These are phyloP conservation scores for Entomortierella chlamydospora DNA, from an alignment of 192 early-diverging fungal species.

Conservation along the genomic window DNA sequence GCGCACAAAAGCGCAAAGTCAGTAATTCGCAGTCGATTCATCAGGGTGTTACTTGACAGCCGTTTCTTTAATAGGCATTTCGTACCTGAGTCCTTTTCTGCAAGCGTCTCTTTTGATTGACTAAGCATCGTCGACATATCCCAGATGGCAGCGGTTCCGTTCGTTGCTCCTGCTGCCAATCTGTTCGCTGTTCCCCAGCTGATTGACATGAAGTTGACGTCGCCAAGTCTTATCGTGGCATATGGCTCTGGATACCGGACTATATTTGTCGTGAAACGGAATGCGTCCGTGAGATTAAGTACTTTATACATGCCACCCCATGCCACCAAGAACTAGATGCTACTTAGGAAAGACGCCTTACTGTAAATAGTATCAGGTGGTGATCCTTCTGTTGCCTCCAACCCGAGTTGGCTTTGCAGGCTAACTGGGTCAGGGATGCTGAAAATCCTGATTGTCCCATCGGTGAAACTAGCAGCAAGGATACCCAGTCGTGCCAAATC, in stretches of 20 bases:
- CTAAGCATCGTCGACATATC: constrained; percentile 34
- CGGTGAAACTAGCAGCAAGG: constrained; percentile 25
- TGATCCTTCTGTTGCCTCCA: neutral
- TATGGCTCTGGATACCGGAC: constrained; percentile 28
- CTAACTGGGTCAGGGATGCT: constrained; percentile 29
- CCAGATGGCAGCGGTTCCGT: constrained; percentile 40
- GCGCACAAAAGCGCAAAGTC: too few relatives aligned
- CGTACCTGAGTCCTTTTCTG: constrained; percentile 37
- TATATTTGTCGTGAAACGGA: neutral
- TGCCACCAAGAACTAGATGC: too few relatives aligned
- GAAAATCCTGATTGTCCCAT: constrained; percentile 44
- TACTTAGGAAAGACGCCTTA: neutral
- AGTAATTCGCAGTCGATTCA: too few relatives aligned
- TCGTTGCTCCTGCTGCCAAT: constrained; percentile 31
- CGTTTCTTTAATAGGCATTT: too few relatives aligned
- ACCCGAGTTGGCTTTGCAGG: neutral
- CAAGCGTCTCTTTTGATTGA: constrained; percentile 33
- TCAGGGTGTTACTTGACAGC: too few relatives aligned
- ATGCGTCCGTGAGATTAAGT: too few relatives aligned
- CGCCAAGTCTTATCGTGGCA: constrained; percentile 38
- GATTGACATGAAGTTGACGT: constrained; percentile 45
- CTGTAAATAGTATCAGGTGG: constrained; percentile 26
- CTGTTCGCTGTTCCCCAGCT: constrained; percentile 39
- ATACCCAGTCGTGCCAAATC: constrained; percentile 26
- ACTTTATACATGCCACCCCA: too few relatives aligned